phyloP scores from a whole-genome alignment of 2,329 filamentous ascomycete species.

The Amylocarpus encephaloides region DNA sequence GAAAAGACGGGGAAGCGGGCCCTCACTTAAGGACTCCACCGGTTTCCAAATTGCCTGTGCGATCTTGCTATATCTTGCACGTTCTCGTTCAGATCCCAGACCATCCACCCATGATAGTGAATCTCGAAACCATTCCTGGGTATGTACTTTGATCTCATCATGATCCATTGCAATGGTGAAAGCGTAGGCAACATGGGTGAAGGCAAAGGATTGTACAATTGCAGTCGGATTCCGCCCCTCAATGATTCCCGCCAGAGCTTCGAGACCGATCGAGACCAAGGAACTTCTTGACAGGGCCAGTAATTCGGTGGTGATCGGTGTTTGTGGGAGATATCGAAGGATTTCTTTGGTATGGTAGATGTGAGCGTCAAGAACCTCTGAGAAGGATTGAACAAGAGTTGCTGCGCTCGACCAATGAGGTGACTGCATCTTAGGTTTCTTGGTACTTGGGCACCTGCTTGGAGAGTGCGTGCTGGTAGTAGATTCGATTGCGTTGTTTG shows the following conservation, averaged over 20 bases:
- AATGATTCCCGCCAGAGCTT: slow-evolving; percentile 21
- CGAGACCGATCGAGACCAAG: slow-evolving; percentile 22
- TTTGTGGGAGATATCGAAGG: slow-evolving; percentile 15
- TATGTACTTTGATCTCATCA: slow-evolving; percentile 16
- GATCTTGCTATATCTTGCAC: slow-evolving; percentile 18
- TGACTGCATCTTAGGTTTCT: slow-evolving; percentile 15
- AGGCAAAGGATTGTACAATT: slow-evolving; percentile 23
- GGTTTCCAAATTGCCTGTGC: slow-evolving; percentile 23
- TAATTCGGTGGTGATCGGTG: slow-evolving; percentile 17
- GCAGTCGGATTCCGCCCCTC: slow-evolving; percentile 24
- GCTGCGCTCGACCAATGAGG: slow-evolving; percentile 17
- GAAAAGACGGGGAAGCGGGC: not conserved
- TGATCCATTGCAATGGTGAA: slow-evolving; percentile 19
- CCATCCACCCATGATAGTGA: slow-evolving; percentile 16
- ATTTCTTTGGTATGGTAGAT: slow-evolving; percentile 20
- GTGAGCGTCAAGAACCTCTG: slow-evolving; percentile 23
- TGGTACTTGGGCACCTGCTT: slow-evolving; percentile 15
- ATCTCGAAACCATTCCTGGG: slow-evolving; percentile 21
- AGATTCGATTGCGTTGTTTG: not conserved
- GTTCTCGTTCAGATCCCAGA: slow-evolving; percentile 17
- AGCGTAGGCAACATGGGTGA: slow-evolving; percentile 26
- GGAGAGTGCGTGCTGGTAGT: slow-evolving; percentile 11
- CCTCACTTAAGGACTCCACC: slow-evolving; percentile 5
- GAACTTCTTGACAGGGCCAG: slow-evolving; percentile 21
- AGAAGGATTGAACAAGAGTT: slow-evolving; percentile 20